phyloP scores from a whole-genome alignment of 257 asterid species.

The Capsicum chinense region DNA sequence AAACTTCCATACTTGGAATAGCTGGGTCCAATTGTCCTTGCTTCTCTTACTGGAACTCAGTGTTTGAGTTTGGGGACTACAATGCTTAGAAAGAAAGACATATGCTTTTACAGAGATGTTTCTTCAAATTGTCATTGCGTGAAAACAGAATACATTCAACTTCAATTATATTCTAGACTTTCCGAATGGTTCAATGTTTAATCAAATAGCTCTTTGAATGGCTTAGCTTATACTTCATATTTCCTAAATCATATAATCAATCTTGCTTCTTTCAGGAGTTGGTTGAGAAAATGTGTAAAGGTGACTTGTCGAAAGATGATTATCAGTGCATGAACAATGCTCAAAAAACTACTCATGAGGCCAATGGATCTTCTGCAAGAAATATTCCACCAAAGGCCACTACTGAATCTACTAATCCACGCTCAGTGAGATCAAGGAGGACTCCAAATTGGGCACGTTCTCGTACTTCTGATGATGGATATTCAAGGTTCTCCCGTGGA shows the following conservation, averaged over 20 bases:
- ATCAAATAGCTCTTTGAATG: conserved; percentile 15
- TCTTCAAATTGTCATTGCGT: conserved; percentile 14
- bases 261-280: conserved; percentile 57
- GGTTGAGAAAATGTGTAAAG: conserved; percentile 76
- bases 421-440: conserved; percentile 87
- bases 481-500: conserved; percentile 60
- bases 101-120: neutral
- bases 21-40: neutral
- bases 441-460: conserved; percentile 94
- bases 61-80: conserved; percentile 1
- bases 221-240: neutral
- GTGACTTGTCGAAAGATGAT: conserved; percentile 78
- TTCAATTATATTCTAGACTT: neutral
- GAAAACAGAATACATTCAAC: conserved; percentile 13
- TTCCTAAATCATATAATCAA: neutral
- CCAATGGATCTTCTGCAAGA: conserved; percentile 48
- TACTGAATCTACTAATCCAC: conserved; percentile 61
- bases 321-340: conserved; percentile 73
- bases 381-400: conserved; percentile 47
- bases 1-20: conserved; percentile 5
- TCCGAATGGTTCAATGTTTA: neutral
- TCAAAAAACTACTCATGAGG: conserved; percentile 39
- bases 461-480: conserved; percentile 85
- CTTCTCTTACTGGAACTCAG: neutral
- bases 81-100: neutral